Evolutionary conservation across 2,329 filamentous ascomycete genomes (phyloP).

Genomic region (Akanthomyces uredinophilus): DNA sequence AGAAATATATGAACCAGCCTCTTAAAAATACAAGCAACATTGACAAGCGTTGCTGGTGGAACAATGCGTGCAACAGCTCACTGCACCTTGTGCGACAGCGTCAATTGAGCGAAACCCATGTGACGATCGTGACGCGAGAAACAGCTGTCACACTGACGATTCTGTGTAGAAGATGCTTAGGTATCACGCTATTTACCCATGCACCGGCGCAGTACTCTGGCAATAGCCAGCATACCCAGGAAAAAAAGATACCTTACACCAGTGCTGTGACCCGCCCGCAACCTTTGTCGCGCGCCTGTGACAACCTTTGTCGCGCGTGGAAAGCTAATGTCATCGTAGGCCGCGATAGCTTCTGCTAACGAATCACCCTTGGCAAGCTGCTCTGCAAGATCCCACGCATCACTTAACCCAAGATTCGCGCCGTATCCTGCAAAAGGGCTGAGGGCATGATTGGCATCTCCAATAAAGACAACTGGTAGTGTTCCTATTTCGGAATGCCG

Average conservation of each 20-base stretch:
- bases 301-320: conserved; percentile 28
- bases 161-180: too few relatives aligned
- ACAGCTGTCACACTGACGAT: too few relatives aligned
- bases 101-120: too few relatives aligned
- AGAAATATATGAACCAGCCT: too few relatives aligned
- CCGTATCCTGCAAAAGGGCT: conserved; percentile 45
- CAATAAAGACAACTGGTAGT: conserved; percentile 38
- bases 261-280: conserved; percentile 23
- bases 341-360: conserved; percentile 24
- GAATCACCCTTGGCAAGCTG: conserved; percentile 27
- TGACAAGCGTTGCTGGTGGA: too few relatives aligned
- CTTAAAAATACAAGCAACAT: too few relatives aligned
- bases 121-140: too few relatives aligned
- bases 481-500: conserved; percentile 25
- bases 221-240: conserved; percentile 18
- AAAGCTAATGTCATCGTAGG: conserved; percentile 33
- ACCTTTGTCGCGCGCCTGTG: conserved; percentile 20
- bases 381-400: conserved; percentile 42
- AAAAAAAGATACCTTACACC: conserved; percentile 22
- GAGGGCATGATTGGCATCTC: conserved; percentile 46
- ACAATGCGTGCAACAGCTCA: too few relatives aligned
- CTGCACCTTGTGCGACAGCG: too few relatives aligned
- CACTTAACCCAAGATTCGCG: conserved; percentile 42
- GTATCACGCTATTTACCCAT: neutral
- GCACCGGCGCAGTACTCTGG: conserved; percentile 18